Evolutionary conservation across 1,139 yeast species (phyloP), one percentile per base, ranked within the genome.

Genomic region (Diutina scorzettiae): DNA sequence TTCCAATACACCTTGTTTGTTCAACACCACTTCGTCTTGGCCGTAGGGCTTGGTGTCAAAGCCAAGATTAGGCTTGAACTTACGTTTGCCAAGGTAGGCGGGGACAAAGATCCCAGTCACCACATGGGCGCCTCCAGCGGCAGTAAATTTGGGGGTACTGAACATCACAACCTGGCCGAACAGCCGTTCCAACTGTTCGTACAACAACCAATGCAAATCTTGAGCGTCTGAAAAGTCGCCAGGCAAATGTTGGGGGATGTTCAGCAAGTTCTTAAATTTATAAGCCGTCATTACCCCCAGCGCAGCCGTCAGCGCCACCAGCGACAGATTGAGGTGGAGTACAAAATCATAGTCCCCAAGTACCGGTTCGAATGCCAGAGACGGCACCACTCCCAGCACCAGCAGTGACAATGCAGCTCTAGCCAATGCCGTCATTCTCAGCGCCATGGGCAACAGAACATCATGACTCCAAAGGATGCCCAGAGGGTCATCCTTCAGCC

Each of bases 61-160:
- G 21, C 89, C 94, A 49, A 83, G 62, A 51, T 81, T 85, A 23
- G 83, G 95, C 54, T 81, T 80, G 63, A 87, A 87, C 55, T 78
- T 79, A 60, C 74, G 77, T 46, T 67, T 66, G 41, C 70, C 62
- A 47, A 71, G 55, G 19, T 73, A 63, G 7, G 72, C 64, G 3
- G 95, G 95, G 45, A 82, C 76, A 64, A 91, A 80, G 43, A 89
- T 64, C 2, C 96, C 97, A 19, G 89, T 75, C 45, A 89, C 72
- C 7, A 81, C 77, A 4, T 75, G 75, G 24, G 73, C 72, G 40
- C 68, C 64, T 37, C 63, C 53, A 34, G 71, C 62, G 14, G 76
- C 72, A 18, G 76, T 65, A 53, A 65, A 76, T 48, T 68, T 70
- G 46, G 72, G 72, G 37, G 75, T 63, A 3, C 86, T 77, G 63